Evolutionary conservation across 2,329 filamentous ascomycete genomes (phyloP).

Genomic region (Pleomassaria siparia): DNA sequence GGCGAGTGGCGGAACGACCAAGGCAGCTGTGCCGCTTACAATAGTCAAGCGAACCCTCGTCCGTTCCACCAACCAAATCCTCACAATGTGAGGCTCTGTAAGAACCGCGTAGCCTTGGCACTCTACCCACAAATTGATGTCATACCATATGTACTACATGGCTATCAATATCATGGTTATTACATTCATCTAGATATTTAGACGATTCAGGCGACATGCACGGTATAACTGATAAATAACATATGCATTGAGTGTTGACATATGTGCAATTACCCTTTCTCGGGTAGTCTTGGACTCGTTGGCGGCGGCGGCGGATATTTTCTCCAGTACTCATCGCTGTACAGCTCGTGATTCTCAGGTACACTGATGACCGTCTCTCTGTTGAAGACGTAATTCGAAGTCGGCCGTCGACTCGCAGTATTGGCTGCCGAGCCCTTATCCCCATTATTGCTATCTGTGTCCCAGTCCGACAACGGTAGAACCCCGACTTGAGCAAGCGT

Average conservation of each 20-base stretch:
- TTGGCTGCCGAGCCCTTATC: conserved; percentile 12
- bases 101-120: neutral
- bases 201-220: neutral
- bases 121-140: neutral
- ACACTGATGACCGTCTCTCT: conserved; percentile 31
- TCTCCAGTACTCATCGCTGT: conserved; percentile 23
- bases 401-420: conserved; percentile 16
- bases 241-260: too few relatives aligned
- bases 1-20: neutral
- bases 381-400: conserved; percentile 28
- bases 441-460: conserved; percentile 24
- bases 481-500: conserved; percentile 19
- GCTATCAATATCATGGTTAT: neutral
- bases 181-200: neutral
- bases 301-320: conserved; percentile 29
- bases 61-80: neutral
- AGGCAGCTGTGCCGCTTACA: too few relatives aligned
- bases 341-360: conserved; percentile 23
- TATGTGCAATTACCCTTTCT: neutral
- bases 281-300: neutral
- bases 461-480: conserved; percentile 25
- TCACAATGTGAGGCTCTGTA: too few relatives aligned
- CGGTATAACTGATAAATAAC: neutral
- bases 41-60: neutral
- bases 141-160: too few relatives aligned